These are phyloP conservation scores for Symbiodinium pilosum DNA, from an alignment of 73 alveolate species.

Conservation along the genomic window DNA sequence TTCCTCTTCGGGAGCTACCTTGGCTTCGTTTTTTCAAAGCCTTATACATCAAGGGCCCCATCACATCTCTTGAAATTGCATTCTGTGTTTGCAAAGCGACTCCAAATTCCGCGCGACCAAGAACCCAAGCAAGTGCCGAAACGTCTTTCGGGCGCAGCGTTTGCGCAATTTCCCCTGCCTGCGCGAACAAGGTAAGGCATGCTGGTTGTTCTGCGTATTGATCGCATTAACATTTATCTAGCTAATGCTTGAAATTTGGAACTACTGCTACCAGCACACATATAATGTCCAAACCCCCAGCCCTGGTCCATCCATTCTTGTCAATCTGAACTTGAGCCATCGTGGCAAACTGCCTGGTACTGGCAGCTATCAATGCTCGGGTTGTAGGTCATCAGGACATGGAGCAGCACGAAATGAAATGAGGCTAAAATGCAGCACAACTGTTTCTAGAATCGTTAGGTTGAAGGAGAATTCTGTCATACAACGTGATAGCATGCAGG, in stretches of 20 bases:
- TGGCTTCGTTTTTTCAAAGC: no score
- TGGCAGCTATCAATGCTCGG: no score
- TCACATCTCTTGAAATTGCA: not conserved
- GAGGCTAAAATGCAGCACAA: no score
- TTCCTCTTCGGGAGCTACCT: not conserved
- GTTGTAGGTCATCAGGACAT: no score
- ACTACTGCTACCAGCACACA: not conserved
- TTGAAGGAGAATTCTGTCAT: no score
- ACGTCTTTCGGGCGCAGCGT: not conserved
- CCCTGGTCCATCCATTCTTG: not conserved
- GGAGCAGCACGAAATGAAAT: no score
- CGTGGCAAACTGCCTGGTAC: not conserved
- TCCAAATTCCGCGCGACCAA: not conserved
- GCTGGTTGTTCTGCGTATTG: no score
- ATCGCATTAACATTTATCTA: not conserved
- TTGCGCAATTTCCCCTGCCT: not conserved
- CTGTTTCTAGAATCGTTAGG: no score
- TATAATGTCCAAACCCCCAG: not conserved
- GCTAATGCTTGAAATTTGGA: not conserved
- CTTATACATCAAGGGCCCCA: not conserved
- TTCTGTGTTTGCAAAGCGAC: not conserved
- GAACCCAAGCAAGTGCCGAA: not conserved
- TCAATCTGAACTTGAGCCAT: not conserved
- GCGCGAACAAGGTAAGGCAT: not conserved
- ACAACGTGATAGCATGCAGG: not conserved